A percentile compares a stretch with the other conserved stretches of the same genome.
phyloP scores from a whole-genome alignment of 1,139 yeast genomes.

The Saccharomyces hybrid region DNA sequence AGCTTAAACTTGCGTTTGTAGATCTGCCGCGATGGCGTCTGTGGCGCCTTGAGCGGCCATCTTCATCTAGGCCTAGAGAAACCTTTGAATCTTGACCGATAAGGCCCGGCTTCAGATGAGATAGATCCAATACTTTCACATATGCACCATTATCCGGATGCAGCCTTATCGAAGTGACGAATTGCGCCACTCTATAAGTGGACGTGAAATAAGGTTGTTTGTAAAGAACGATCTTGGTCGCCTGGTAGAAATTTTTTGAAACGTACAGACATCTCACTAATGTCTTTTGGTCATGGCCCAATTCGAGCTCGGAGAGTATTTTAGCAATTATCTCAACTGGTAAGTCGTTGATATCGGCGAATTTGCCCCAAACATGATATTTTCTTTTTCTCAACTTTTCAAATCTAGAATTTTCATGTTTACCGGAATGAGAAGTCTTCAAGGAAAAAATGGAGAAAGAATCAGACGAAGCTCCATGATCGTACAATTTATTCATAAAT shows the following conservation, averaged over 20 bases:
- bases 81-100: constrained; percentile 24
- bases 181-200: constrained; percentile 71
- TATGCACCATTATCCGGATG: constrained; percentile 48
- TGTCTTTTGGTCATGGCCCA: constrained; percentile 29
- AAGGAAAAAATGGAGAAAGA: constrained; percentile 20
- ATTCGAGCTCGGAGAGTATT: constrained; percentile 14
- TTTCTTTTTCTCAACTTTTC: constrained; percentile 15
- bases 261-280: constrained; percentile 43
- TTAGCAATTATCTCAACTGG: constrained; percentile 27
- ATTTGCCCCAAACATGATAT: neutral
- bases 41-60: neutral
- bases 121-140: constrained; percentile 52
- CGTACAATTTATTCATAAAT: constrained; percentile 18
- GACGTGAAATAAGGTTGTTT: constrained; percentile 49
- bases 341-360: constrained; percentile 19
- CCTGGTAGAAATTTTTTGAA: constrained; percentile 42
- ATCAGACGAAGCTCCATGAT: constrained; percentile 15
- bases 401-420: constrained; percentile 17
- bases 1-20: neutral
- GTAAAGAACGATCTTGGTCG: constrained; percentile 52
- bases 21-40: constrained; percentile 1
- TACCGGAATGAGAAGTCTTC: constrained; percentile 18
- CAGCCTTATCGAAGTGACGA: constrained; percentile 54
- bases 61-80: constrained; percentile 23
- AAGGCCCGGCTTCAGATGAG: constrained; percentile 43